phyloP scores from a whole-genome alignment of 805 yeast species.

The Candida hungchunana region DNA sequence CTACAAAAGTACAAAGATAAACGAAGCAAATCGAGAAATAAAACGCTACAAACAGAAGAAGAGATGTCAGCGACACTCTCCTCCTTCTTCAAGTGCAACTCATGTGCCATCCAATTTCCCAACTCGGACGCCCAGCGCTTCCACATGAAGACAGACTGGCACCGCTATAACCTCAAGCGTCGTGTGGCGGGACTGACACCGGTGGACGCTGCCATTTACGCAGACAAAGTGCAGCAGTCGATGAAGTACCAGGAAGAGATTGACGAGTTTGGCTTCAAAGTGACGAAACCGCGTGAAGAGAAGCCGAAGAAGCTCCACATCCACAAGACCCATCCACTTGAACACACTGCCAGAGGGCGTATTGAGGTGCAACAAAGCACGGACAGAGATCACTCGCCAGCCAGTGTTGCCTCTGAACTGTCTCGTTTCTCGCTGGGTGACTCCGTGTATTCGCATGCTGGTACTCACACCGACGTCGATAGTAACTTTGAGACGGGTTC shows the following conservation, averaged over 20 bases:
- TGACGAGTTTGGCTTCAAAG: constrained; percentile 38
- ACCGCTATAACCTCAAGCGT: constrained; percentile 90
- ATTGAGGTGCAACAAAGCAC: constrained; percentile 5
- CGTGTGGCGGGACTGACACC: constrained; percentile 83
- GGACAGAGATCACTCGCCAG: constrained; percentile 43
- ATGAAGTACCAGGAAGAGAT: constrained; percentile 30
- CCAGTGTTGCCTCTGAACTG: constrained; percentile 46
- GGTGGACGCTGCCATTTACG: constrained; percentile 50
- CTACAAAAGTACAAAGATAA: too few relatives aligned
- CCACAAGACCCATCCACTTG: constrained; percentile 8
- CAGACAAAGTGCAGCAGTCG: constrained; percentile 35
- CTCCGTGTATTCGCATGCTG: constrained; percentile 32
- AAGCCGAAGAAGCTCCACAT: constrained; percentile 13
- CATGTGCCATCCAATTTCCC: constrained; percentile 79
- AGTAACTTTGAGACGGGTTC: constrained; percentile 42
- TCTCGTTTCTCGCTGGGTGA: constrained; percentile 57
- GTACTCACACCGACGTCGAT: constrained; percentile 33
- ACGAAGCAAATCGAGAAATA: too few relatives aligned
- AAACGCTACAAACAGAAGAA: too few relatives aligned
- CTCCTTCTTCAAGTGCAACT: constrained; percentile 68
- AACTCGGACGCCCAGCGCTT: constrained; percentile 80
- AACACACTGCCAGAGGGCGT: constrained; percentile 26
- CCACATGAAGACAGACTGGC: constrained; percentile 99
- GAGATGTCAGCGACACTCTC: constrained; percentile 13
- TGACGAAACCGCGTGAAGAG: constrained; percentile 25